Conservation (phyloP, 2,329 filamentous ascomycete species). For the Scedosporium dehoogii region DNA sequence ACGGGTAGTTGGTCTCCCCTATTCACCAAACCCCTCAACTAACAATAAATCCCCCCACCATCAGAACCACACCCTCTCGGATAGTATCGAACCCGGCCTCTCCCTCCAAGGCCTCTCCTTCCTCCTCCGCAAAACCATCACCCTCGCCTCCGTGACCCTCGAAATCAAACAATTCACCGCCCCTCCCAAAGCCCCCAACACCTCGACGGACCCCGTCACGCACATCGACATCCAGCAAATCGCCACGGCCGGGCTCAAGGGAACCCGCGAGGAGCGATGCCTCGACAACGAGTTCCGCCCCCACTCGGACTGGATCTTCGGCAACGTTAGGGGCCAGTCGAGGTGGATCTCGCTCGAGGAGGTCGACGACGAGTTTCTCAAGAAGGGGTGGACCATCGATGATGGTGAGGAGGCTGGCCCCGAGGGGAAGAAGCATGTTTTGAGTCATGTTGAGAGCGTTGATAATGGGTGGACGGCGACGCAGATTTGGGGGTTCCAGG, state of each 20-base stretch:
- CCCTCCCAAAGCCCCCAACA: slow-evolving; percentile 29
- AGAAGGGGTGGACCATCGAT: slow-evolving; percentile 49
- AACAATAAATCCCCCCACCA: slow-evolving; percentile 1
- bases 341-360: slow-evolving; percentile 37
- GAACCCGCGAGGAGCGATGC: slow-evolving; percentile 47
- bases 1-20: background rate
- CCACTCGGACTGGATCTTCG: slow-evolving; percentile 74
- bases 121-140: slow-evolving; percentile 63
- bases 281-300: slow-evolving; percentile 43
- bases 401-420: slow-evolving; percentile 38
- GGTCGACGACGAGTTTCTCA: slow-evolving; percentile 45
- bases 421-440: slow-evolving; percentile 52
- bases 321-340: slow-evolving; percentile 53
- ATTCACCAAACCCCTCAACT: background rate
- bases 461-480: slow-evolving; percentile 43
- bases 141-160: slow-evolving; percentile 59
- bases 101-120: slow-evolving; percentile 63
- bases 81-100: slow-evolving; percentile 58
- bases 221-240: slow-evolving; percentile 67
- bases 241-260: slow-evolving; percentile 59
- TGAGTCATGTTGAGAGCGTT: slow-evolving; percentile 49
- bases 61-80: slow-evolving; percentile 68
- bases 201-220: slow-evolving; percentile 29
- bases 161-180: slow-evolving; percentile 45
- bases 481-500: slow-evolving; percentile 54